Percentiles rank a stretch among this genome's conserved stretches.
Evolutionary conservation across 2,329 filamentous ascomycete genomes (phyloP).

Genomic region (Scedosporium boydii): DNA sequence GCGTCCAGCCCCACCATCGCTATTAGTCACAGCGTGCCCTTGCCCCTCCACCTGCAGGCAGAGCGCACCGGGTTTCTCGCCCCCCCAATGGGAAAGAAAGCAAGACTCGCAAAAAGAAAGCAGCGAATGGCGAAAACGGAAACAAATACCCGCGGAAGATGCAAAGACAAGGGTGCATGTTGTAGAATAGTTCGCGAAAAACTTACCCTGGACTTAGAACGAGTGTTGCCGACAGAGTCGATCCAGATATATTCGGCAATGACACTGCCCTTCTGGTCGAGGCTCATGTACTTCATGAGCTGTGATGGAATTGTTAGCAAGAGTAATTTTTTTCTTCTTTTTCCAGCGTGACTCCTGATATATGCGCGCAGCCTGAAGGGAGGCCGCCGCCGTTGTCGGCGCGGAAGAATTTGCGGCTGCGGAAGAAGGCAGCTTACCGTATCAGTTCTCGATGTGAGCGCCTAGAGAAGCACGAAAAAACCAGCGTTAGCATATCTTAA

Average conservation of each 20-base stretch:
- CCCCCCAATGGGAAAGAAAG: neutral
- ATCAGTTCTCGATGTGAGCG: conserved; percentile 3
- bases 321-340: no score
- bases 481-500: neutral
- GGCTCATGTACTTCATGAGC: conserved; percentile 85
- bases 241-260: conserved; percentile 99
- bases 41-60: neutral
- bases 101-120: neutral
- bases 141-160: conserved; percentile 3
- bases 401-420: neutral
- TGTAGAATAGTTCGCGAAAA: conserved; percentile 12
- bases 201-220: conserved; percentile 94
- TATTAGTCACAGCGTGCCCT: neutral
- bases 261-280: conserved; percentile 79
- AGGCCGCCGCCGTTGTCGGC: neutral
- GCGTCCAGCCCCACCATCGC: neutral
- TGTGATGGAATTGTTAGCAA: conserved; percentile 27
- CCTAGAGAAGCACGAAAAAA: neutral
- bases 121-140: neutral
- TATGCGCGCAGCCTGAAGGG: neutral
- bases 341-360: neutral
- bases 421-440: conserved; percentile 1
- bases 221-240: conserved; percentile 70
- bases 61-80: neutral
- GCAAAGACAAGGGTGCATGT: conserved; percentile 12